phyloP scores from a whole-genome alignment of 805 yeast genomes.

The Lipomyces kockii region DNA sequence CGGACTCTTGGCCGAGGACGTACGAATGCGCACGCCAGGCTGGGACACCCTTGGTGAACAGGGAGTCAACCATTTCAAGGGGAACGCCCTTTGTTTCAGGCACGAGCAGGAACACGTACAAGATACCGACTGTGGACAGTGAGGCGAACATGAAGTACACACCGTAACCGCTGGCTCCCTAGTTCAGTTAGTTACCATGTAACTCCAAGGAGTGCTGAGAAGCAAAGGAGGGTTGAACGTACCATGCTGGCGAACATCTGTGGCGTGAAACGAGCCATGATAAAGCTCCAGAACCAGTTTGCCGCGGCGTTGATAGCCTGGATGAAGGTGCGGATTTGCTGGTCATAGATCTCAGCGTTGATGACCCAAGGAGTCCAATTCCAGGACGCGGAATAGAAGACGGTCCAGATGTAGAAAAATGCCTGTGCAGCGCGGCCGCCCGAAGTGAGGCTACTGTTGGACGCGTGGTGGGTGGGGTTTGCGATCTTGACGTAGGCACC shows the following conservation, averaged over 20 bases:
- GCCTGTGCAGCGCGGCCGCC: slow-evolving; percentile 28
- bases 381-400: slow-evolving; percentile 27
- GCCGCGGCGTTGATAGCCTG: slow-evolving; percentile 29
- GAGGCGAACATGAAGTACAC: slow-evolving; percentile 27
- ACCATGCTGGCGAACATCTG: slow-evolving; percentile 29
- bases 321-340: slow-evolving; percentile 18
- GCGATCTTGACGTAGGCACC: slow-evolving; percentile 29
- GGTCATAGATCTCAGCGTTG: slow-evolving; percentile 29
- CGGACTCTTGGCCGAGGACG: slow-evolving; percentile 16
- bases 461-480: slow-evolving; percentile 12
- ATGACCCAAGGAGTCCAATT: slow-evolving; percentile 29
- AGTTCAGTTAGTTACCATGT: not conserved
- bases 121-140: slow-evolving; percentile 59
- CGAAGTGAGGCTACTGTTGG: slow-evolving; percentile 8
- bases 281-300: slow-evolving; percentile 32
- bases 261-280: slow-evolving; percentile 29
- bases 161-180: slow-evolving; percentile 23
- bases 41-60: slow-evolving; percentile 48
- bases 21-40: slow-evolving; percentile 26
- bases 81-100: slow-evolving; percentile 77
- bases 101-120: slow-evolving; percentile 56
- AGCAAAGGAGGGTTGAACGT: not conserved
- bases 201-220: not conserved
- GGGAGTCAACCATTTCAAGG: slow-evolving; percentile 75
- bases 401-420: slow-evolving; percentile 27